Percentiles rank a stretch among this genome's conserved stretches.
Evolutionary conservation across 257 asterid genomes (phyloP).

Genomic region (Avicennia marina): DNA sequence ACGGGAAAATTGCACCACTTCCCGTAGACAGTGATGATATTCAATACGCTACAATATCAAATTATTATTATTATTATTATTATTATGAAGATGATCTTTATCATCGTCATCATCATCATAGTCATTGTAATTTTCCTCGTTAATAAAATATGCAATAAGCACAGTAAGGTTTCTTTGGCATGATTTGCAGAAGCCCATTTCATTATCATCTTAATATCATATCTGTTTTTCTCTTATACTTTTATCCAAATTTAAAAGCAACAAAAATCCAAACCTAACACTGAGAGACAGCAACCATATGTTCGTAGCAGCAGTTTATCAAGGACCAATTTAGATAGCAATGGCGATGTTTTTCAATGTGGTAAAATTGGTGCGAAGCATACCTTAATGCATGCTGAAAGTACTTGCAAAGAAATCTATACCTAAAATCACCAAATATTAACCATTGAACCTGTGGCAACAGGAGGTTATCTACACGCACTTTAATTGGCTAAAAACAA

Average conservation of each 20-base stretch:
- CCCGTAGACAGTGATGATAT: not conserved
- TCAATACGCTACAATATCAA: not conserved
- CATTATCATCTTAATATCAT: conserved; percentile 10
- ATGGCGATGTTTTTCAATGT: conserved; percentile 4
- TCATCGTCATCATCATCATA: too few species aligned
- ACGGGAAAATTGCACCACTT: conserved; percentile 21
- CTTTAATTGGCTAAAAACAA: conserved; percentile 1
- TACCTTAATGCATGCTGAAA: not conserved
- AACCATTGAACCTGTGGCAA: conserved; percentile 1
- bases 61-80: not conserved
- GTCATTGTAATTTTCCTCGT: not conserved
- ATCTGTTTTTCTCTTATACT: too few species aligned
- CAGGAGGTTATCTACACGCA: not conserved
- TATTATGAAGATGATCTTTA: too few species aligned
- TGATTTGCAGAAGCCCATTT: conserved; percentile 10
- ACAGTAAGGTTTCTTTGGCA: conserved; percentile 16
- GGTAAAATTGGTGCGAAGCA: not conserved
- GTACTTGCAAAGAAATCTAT: not conserved
- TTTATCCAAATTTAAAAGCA: too few species aligned
- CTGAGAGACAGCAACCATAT: not conserved
- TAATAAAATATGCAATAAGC: conserved; percentile 12
- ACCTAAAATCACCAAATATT: not conserved
- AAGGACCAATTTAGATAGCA: conserved; percentile 7
- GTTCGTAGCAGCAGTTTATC: not conserved
- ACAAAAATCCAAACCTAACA: conserved; percentile 10